Evolutionary conservation across 2,329 filamentous ascomycete species (phyloP), one percentile per base, ranked within the genome.

Genomic region (Pseudocercospora fijiensis): DNA sequence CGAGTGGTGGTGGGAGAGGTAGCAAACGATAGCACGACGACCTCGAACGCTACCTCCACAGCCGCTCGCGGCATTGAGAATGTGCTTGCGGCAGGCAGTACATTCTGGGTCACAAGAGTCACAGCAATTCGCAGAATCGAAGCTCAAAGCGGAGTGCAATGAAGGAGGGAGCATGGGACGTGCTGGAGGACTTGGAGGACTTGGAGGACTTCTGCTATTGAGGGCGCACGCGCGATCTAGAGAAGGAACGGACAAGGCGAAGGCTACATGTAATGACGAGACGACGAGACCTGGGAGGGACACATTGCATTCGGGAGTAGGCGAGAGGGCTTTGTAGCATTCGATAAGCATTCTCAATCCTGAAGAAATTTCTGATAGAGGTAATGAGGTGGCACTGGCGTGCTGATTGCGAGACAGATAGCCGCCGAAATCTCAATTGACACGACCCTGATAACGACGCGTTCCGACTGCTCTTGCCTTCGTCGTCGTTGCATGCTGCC

Each of bases 1-100:
- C 51, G 5, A 43, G 57, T 49, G 61, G 57, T n/a, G 28, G 53
- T 41, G 53, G 45, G 22, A 45, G 52, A 58, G 53, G 52, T 56
- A 28, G 53, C 53, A 56, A 28, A 37, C 53, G 53, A 37, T 56
- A 56, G 53, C n/a, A 56, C 27, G 27, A 11, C 53, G n/a, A 41
- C 53, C 53, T 56, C 16, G 28, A 33, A 33, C 53, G 53, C 28
- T 18, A 24, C 53, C 53, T 41, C 28, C 11, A 56, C 53, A 20
- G 53, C 18, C 53, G n/a, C 53, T 56, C 53, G 30, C 53, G 30
- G 27, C 22, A 56, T 56, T 56, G 53, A 56, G 53, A 56, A 56
- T 56, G 53, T 33, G 24, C 22, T 28, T 53, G 49, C 49, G 49
- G 49, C 11, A 49, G 45, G 20, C 45, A 16, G 20, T 49, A 49